Evolutionary conservation across 768 basidiomycete species (phyloP), one percentile per base, ranked within the genome.

Genomic region (Pleurotus ostreatus): DNA sequence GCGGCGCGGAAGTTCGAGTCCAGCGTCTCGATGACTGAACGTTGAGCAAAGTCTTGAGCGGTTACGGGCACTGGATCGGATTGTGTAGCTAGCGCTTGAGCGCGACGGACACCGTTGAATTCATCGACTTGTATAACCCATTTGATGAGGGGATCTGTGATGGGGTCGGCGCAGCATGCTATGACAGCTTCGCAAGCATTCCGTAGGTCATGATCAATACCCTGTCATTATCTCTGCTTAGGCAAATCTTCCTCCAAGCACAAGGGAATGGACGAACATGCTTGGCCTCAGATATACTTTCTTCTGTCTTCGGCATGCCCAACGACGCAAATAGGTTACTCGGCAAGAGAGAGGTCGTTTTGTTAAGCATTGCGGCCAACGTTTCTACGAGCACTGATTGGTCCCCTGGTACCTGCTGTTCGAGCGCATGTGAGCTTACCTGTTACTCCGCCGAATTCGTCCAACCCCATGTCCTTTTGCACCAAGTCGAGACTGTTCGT

Each of bases 181-280:
- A 98, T 96, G 38, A 93, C 79, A 40, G 85, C 83, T 72, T 96
- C 93, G 71, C 95, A 98, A 0, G 85, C 87, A 15, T 77, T 76
- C 64, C 93, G 91, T 25, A 98, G 82, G 26, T 88, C 89, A 47
- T 86, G 79, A 70, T 98, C 96, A 61, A 97, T 88, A 57, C 86
- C 88, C 92, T n/a, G n/a, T n/a, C n/a, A n/a, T n/a, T n/a, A n/a
- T n/a, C n/a, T n/a, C n/a, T n/a, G n/a, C n/a, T n/a, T n/a, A n/a
- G n/a, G n/a, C n/a, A n/a, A n/a, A n/a, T n/a, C n/a, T n/a, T n/a
- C n/a, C n/a, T n/a, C n/a, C n/a, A n/a, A n/a, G n/a, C n/a, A n/a
- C n/a, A n/a, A 15, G 3, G 20, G 49, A 18, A 22, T 3, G 20
- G 39, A 70, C 78, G 51, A 63, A 93, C 93, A 53, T 84, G 80